Percentiles rank a stretch among this genome's conserved stretches.
These are phyloP conservation scores for Nitzschia palea DNA, from an alignment of 108 stramenopile genomes.

Conservation along the genomic window DNA sequence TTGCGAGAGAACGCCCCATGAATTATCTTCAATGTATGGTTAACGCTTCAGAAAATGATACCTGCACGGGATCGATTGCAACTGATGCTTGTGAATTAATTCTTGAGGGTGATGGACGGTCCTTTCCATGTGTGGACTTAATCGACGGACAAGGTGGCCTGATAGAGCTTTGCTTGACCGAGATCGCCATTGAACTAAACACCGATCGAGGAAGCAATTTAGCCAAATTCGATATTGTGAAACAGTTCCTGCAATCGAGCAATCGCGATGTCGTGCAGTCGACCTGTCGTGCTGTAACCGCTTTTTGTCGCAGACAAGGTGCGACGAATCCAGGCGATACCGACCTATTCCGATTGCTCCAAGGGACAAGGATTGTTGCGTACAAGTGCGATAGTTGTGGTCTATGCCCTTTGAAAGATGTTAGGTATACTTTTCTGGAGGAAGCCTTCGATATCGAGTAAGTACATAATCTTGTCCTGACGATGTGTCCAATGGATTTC, in stretches of 20 bases:
- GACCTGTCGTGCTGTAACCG: conserved; percentile 35
- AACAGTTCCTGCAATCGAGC: conserved; percentile 21
- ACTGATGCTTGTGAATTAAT: conserved; percentile 25
- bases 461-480: conserved; percentile 12
- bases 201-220: conserved; percentile 10
- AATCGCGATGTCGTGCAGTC: conserved; percentile 9
- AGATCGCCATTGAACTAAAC: conserved; percentile 32
- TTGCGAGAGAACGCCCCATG: conserved; percentile 40
- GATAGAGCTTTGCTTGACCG: conserved; percentile 34
- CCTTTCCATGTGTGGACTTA: conserved; percentile 16
- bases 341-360: conserved; percentile 23
- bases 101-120: background rate
- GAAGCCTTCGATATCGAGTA: conserved; percentile 61
- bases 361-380: conserved; percentile 21
- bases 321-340: background rate
- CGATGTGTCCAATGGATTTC: background rate
- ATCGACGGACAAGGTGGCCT: conserved; percentile 19
- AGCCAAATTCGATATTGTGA: conserved; percentile 26
- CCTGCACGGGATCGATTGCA: conserved; percentile 19
- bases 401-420: conserved; percentile 58
- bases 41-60: conserved; percentile 9
- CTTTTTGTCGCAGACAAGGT: conserved; percentile 25
- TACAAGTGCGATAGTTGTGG: conserved; percentile 81
- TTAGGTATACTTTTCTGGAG: conserved; percentile 56
- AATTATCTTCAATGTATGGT: conserved; percentile 36